phyloP scores from a whole-genome alignment of 257 asterid species.

The Plantago major region DNA sequence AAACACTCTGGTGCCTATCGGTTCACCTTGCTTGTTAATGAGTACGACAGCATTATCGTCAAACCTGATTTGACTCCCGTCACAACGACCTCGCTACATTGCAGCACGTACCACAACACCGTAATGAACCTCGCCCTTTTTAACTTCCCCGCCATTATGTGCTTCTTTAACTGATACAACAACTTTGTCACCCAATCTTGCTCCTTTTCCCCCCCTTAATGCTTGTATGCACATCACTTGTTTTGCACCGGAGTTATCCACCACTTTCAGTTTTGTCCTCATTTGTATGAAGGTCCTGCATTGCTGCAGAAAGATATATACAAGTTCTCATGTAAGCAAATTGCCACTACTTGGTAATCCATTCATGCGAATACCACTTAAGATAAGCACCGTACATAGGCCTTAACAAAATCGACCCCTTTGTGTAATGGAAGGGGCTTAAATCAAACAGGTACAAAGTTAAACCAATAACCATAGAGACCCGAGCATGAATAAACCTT shows the following conservation, averaged over 20 bases:
- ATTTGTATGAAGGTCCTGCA: slow-evolving; percentile 85
- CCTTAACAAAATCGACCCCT: too few relatives aligned
- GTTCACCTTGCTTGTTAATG: slow-evolving; percentile 85
- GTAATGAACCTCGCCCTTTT: slow-evolving; percentile 75
- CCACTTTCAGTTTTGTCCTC: slow-evolving; percentile 89
- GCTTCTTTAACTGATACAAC: slow-evolving; percentile 94
- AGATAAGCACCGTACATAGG: too few relatives aligned
- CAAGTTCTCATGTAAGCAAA: neutral
- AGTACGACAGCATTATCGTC: slow-evolving; percentile 92
- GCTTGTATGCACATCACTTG: slow-evolving; percentile 90
- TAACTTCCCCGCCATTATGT: slow-evolving; percentile 82
- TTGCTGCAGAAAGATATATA: slow-evolving; percentile 48
- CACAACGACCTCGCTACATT: slow-evolving; percentile 81
- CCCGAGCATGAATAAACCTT: too few relatives aligned
- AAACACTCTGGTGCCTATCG: slow-evolving; percentile 89
- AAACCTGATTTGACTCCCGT: slow-evolving; percentile 86
- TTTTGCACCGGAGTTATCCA: slow-evolving; percentile 93
- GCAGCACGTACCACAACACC: slow-evolving; percentile 97
- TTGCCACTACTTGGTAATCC: too few relatives aligned
- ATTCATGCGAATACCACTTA: too few relatives aligned
- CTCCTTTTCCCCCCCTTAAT: slow-evolving; percentile 82
- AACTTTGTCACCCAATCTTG: slow-evolving; percentile 79
- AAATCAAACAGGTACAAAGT: too few relatives aligned
- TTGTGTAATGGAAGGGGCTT: too few relatives aligned
- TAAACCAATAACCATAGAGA: too few relatives aligned